Evolutionary conservation across 1,139 yeast genomes (phyloP).

Genomic region (Tardiomyces blankii): DNA sequence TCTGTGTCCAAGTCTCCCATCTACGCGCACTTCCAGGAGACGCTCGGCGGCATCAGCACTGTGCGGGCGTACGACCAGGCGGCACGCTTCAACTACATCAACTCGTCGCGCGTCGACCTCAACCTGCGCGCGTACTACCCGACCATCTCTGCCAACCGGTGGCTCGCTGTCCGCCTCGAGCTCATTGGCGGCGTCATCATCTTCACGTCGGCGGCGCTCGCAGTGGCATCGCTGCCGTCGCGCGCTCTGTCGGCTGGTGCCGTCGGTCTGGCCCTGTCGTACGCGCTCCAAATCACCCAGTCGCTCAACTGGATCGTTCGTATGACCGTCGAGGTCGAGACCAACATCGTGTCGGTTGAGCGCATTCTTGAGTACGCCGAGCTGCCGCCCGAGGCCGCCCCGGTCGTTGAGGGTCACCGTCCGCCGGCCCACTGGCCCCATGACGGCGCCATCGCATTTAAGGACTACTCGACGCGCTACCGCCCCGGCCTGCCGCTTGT

Average conservation of each 20-base stretch:
- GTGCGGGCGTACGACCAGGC: constrained; percentile 82
- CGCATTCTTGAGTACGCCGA: constrained; percentile 80
- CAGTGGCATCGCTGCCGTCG: constrained; percentile 54
- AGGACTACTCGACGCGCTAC: constrained; percentile 71
- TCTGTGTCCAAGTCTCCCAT: constrained; percentile 90
- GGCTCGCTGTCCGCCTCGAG: constrained; percentile 93
- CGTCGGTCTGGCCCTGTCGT: constrained; percentile 87
- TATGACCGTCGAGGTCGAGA: constrained; percentile 96
- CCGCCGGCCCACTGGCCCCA: constrained; percentile 74
- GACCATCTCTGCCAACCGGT: constrained; percentile 85
- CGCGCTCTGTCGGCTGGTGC: constrained; percentile 77
- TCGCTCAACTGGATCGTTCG: constrained; percentile 94
- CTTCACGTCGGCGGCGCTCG: constrained; percentile 72
- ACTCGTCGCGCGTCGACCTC: constrained; percentile 67
- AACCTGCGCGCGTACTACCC: constrained; percentile 92
- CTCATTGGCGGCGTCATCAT: constrained; percentile 82
- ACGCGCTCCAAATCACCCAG: constrained; percentile 87
- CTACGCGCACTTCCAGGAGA: constrained; percentile 94
- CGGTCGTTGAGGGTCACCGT: constrained; percentile 52
- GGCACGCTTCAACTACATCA: constrained; percentile 58
- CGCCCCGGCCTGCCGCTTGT: constrained; percentile 78
- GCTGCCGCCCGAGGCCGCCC: constrained; percentile 74
- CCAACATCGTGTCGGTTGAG: constrained; percentile 93
- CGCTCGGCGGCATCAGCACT: constrained; percentile 79
- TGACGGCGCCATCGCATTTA: constrained; percentile 59